These are phyloP conservation scores for Pulveroboletus sp. DNA, from an alignment of 768 basidiomycete genomes.

Conservation along the genomic window DNA sequence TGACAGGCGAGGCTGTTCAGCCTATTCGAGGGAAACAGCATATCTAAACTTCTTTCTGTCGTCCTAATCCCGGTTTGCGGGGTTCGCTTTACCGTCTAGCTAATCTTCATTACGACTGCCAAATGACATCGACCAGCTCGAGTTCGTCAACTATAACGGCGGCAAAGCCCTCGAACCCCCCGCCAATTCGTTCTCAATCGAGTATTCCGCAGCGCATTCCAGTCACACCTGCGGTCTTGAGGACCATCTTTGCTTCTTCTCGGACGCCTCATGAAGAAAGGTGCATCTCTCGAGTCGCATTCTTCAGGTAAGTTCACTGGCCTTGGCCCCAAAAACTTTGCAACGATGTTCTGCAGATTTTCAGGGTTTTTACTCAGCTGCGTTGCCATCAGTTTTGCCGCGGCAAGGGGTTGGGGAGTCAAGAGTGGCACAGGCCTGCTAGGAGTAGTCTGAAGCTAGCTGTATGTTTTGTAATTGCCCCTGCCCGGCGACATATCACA, in stretches of 20 bases:
- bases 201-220: conserved; percentile 62
- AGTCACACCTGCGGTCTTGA: conserved; percentile 75
- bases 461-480: not conserved
- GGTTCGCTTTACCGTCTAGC: not conserved
- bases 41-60: not conserved
- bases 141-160: conserved; percentile 48
- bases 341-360: conserved; percentile 45
- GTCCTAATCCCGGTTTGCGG: conserved; percentile 17
- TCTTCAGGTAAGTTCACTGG: conserved; percentile 59
- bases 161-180: conserved; percentile 28
- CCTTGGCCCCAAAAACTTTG: not conserved
- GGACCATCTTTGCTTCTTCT: conserved; percentile 84
- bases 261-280: conserved; percentile 78
- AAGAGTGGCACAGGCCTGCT: conserved; percentile 62
- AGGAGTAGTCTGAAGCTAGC: conserved; percentile 47
- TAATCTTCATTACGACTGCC: not conserved
- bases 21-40: not conserved
- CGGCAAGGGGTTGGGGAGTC: conserved; percentile 65
- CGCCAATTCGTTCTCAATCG: conserved; percentile 36
- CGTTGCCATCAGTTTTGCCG: conserved; percentile 70
- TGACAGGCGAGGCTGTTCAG: conserved; percentile 1
- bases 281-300: conserved; percentile 77
- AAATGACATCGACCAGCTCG: conserved; percentile 39
- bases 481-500: not conserved
- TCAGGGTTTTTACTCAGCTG: conserved; percentile 81